Evolutionary conservation across 2,329 filamentous ascomycete genomes (phyloP), one percentile per base, ranked within the genome.

Genomic region (Aspergillus amoenus): DNA sequence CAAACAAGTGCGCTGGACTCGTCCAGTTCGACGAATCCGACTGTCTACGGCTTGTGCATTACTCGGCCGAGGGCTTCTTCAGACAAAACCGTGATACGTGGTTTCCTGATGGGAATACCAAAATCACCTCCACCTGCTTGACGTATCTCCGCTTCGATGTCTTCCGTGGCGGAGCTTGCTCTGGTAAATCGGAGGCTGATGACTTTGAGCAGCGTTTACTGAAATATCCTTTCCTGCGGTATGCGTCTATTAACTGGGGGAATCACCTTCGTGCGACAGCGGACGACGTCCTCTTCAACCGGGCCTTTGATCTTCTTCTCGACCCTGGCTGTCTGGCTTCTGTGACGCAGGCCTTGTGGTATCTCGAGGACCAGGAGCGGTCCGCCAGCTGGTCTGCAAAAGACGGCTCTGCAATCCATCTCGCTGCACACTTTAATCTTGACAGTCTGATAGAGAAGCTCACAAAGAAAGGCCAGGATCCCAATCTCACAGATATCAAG

Each of bases 201-300:
- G 55, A 57, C 27, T 53, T 57, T 12, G 43, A 53, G 3, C 8
- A 6, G 4, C 49, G 55, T 17, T 21, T 57, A 2, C 18, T 45
- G 21, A 53, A 24, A 9, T 53, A 57, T 39, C 55, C 55, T 1
- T 53, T 57, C 18, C 30, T 57, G 8, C 39, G 40, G 21, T 57
- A 57, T 49, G 55, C 55, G 5, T 41, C 49, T 4, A 32, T 57
- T 27, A 49, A 52, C 39, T 57, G 55, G 55, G 55, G 49, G n/a
- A 44, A 21, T 12, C 55, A 57, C 13, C 30, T 57, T 3, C 37
- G 13, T 5, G 8, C 12, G 4, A n/a, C 49, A 5, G 13, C 22
- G 2, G 37, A 24, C 22, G 43, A 57, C 2, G 8, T 11, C 2
- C 49, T 52, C 9, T 43, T n/a, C 5, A 9, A 2, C 13, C 49